Evolutionary conservation across 805 yeast species (phyloP).

Genomic region (Alloascoidea hylecoeti): DNA sequence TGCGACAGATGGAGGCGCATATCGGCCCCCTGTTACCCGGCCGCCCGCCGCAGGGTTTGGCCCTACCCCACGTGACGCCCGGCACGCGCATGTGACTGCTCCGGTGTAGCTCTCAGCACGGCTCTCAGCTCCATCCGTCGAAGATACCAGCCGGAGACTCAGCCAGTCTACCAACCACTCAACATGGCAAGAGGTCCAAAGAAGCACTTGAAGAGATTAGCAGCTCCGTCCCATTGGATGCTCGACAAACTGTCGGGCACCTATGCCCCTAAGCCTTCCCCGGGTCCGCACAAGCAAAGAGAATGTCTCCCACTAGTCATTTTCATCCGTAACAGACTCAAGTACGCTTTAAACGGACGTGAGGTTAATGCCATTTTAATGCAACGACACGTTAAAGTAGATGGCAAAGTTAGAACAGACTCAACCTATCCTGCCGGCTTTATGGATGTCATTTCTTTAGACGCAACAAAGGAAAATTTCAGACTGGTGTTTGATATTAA

Average conservation of each 20-base stretch:
- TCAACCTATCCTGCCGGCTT: conserved; percentile 98
- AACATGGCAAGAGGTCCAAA: conserved; percentile 65
- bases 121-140: no score
- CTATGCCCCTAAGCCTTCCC: conserved; percentile 99
- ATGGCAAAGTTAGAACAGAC: conserved; percentile 99
- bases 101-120: no score
- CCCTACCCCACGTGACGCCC: no score
- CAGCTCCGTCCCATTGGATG: conserved; percentile 99
- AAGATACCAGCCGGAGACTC: no score
- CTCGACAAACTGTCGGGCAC: conserved; percentile 99
- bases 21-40: no score
- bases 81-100: no score
- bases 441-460: conserved; percentile 97
- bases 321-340: conserved; percentile 95
- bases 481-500: conserved; percentile 96
- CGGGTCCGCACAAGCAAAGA: conserved; percentile 99
- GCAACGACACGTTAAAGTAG: conserved; percentile 98
- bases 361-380: conserved; percentile 96
- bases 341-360: conserved; percentile 98
- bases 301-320: conserved; percentile 96
- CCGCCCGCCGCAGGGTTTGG: no score
- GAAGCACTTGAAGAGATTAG: conserved; percentile 98
- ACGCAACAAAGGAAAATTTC: conserved; percentile 98
- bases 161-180: no score
- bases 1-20: no score